Conservation (phyloP, 2,329 filamentous ascomycete genomes). For the Hyphodiscus sp. region DNA sequence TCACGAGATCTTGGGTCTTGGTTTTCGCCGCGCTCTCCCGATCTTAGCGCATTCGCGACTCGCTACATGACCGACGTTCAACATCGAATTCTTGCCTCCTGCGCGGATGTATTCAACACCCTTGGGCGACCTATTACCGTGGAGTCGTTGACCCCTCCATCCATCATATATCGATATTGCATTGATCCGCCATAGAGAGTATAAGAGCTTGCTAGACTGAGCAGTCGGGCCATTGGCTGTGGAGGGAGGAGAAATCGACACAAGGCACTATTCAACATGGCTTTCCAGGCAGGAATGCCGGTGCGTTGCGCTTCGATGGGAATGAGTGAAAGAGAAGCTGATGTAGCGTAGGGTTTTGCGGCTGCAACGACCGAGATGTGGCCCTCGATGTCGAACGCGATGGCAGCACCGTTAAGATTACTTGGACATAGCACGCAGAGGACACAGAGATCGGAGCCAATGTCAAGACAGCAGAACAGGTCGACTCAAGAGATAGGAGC, state of each 20-base stretch:
- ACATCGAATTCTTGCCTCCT: background rate
- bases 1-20: background rate
- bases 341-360: slow-evolving; percentile 35
- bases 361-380: slow-evolving; percentile 37
- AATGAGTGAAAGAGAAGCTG: slow-evolving; percentile 1
- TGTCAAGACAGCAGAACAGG: slow-evolving; percentile 8
- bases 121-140: background rate
- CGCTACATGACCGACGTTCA: background rate
- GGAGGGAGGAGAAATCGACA: background rate
- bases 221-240: background rate
- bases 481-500: background rate
- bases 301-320: slow-evolving; percentile 12
- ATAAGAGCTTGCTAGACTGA: background rate
- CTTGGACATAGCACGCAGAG: slow-evolving; percentile 20
- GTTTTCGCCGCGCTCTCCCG: background rate
- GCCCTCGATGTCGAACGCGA: slow-evolving; percentile 35
- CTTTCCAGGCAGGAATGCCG: slow-evolving; percentile 22
- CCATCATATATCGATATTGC: background rate
- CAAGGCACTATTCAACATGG: slow-evolving; percentile 12
- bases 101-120: background rate
- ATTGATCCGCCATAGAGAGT: background rate
- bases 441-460: slow-evolving; percentile 9
- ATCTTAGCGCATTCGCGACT: background rate
- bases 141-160: background rate
- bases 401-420: slow-evolving; percentile 33